Conservation (phyloP, 2,329 filamentous ascomycete genomes). For the Ophiosphaerella herpotricha region DNA sequence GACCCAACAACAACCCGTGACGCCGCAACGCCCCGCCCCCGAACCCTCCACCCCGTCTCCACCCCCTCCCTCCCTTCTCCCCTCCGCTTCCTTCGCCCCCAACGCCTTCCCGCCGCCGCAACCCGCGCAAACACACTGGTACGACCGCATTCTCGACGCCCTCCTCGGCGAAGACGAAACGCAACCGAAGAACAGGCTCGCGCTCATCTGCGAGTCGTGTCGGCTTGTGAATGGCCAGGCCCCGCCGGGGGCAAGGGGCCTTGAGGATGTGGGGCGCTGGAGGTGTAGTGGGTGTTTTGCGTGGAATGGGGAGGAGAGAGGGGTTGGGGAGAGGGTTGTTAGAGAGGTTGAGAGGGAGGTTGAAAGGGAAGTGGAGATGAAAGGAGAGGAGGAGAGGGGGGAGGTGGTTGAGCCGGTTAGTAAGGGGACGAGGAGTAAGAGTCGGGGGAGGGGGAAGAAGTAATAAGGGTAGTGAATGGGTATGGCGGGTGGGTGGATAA, state of each 20-base stretch:
- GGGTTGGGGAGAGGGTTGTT: constrained; percentile 72
- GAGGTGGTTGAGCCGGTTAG: constrained; percentile 24
- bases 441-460: not conserved
- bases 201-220: constrained; percentile 80
- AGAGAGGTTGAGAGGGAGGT: constrained; percentile 61
- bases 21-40: constrained; percentile 27
- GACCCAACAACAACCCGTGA: constrained; percentile 28
- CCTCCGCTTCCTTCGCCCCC: constrained; percentile 62
- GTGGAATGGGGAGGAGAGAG: constrained; percentile 81
- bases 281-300: constrained; percentile 83
- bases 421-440: constrained; percentile 31
- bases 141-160: constrained; percentile 89
- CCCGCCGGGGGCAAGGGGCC: constrained; percentile 77
- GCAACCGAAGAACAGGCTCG: constrained; percentile 85
- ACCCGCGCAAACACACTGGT: constrained; percentile 72
- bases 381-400: constrained; percentile 34
- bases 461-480: no score
- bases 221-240: constrained; percentile 94
- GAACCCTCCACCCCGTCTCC: constrained; percentile 22
- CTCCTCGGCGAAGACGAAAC: constrained; percentile 95
- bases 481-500: no score
- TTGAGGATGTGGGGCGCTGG: constrained; percentile 85
- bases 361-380: constrained; percentile 13
- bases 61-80: constrained; percentile 23
- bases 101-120: constrained; percentile 63